Base-by-base conservation (phyloP, 768 basidiomycete genomes). In the Lyophyllum atratum region DNA sequence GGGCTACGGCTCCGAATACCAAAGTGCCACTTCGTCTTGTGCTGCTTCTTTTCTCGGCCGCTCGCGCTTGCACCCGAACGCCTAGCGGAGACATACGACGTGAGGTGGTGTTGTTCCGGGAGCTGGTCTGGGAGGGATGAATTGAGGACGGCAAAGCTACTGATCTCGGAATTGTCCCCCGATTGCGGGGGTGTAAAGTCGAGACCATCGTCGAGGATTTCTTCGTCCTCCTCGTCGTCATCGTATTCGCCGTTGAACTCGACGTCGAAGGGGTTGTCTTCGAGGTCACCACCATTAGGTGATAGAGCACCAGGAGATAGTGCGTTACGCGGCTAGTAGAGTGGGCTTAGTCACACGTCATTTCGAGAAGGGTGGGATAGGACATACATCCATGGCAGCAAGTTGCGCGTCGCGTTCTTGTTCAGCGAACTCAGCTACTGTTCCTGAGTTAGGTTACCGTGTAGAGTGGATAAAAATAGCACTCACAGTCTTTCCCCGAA, bases 21-120 rank as follows among this genome's bases (percentile, higher is more conserved):
- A 67, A 98, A 99, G 70, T 99, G 97, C 97, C 97, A 98, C 61
- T 93, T 89, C 15, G 90, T 90, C 59, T 89, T 85, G 58, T 89
- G 85, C 53, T 85, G 83, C 68, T 87, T 90, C 76, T 86, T 85
- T 66, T 85, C 85, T 21, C 66, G 63, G 31, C 66, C 59, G 49
- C 14, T 37, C 14, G 34, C 34, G 14, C 8, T 14, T 14, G 72
- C 73, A 61, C 69, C 70, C 37, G 80, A 78, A 42, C 82, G 67
- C 64, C 79, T 80, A 28, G 81, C 85, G 37, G 82, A 81, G 17
- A 82, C 81, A 46, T 89, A 90, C 2, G 87, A 85, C 0, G 86
- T 79, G 12, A 90, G 82, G 58, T 91, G 86, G 64, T 91, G 87
- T 56, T 83, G 86, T 59, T 78, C 78, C 0, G 78, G 76, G 4